phyloP scores from a whole-genome alignment of 2,329 filamentous ascomycete genomes.

The Sclerotinia sclerotiorum region DNA sequence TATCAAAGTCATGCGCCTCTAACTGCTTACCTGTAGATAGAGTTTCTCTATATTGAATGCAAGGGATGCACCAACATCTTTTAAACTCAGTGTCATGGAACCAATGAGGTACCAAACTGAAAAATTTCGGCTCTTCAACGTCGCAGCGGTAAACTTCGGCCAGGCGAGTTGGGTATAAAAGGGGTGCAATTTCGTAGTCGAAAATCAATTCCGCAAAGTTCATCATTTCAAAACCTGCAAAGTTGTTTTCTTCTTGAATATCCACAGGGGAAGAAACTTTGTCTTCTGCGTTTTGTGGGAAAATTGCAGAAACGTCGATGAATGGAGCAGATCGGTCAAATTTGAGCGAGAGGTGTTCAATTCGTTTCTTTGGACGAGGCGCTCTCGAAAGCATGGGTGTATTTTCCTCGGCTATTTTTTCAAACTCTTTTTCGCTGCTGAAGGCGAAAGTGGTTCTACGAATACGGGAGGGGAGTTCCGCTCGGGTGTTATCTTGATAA shows the following conservation, averaged over 20 bases:
- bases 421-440: neutral
- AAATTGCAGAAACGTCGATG: neutral
- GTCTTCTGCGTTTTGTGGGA: neutral
- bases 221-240: constrained; percentile 6
- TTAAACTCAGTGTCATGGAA: neutral
- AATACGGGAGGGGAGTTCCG: neutral
- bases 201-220: neutral
- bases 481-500: neutral
- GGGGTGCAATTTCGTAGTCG: neutral
- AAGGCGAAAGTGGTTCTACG: neutral
- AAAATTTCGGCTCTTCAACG: neutral
- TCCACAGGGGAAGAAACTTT: neutral
- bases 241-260: neutral
- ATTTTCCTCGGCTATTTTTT: neutral
- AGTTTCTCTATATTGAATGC: neutral
- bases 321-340: neutral
- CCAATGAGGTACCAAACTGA: neutral
- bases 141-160: neutral
- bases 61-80: neutral
- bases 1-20: neutral
- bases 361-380: neutral
- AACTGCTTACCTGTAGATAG: neutral
- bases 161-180: neutral
- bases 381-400: neutral
- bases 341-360: neutral